Evolutionary conservation across 495 filamentous ascomycete genomes (phyloP), one percentile per base, ranked within the genome.

Genomic region (Trichocladium uniseriatum): DNA sequence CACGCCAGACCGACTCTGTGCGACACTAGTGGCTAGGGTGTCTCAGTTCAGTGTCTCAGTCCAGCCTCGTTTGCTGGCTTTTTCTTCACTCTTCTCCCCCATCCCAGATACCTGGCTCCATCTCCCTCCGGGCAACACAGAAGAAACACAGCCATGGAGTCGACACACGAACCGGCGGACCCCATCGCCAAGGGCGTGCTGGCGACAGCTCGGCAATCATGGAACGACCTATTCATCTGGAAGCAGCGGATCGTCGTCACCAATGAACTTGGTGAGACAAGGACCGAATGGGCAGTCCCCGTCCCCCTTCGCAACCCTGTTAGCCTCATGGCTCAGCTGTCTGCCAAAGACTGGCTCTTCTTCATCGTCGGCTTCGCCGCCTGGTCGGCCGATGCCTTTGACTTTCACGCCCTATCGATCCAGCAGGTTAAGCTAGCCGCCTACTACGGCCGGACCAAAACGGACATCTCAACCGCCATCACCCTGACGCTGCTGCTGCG

Each of bases 371-470:
- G 80, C 18, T 72, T 84, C 56, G 48, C 63, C 11, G 77, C 82
- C 4, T 87, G 81, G 82, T 80, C 74, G 14, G 79, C 80, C 13
- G 83, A 86, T 61, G 82, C 81, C 5, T 86, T 84, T 63, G 86
- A 90, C 63, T 89, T 89, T 63, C 81, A 87, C 59, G 80, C 84
- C 3, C 69, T 90, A 5, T 80, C 82, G 5, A 83, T 88, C 47
- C 83, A 85, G 49, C 78, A 80, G 14, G 72, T 76, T 41, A 83
- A 84, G 62, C 70, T 89, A 29, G 74, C 84, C 0, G 66, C 75
- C 4, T 86, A 86, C 58, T 89, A 83, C 57, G 62, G 67, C 1
- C 69, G 63, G n/a, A 67, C 64, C 48, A 86, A 79, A 61, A 86
- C 82, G n/a, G 72, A 80, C 15, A 78, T 90, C 45, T 70, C 79